Conservation (phyloP, 2,329 filamentous ascomycete species). For the Mycosphaerella sp. region DNA sequence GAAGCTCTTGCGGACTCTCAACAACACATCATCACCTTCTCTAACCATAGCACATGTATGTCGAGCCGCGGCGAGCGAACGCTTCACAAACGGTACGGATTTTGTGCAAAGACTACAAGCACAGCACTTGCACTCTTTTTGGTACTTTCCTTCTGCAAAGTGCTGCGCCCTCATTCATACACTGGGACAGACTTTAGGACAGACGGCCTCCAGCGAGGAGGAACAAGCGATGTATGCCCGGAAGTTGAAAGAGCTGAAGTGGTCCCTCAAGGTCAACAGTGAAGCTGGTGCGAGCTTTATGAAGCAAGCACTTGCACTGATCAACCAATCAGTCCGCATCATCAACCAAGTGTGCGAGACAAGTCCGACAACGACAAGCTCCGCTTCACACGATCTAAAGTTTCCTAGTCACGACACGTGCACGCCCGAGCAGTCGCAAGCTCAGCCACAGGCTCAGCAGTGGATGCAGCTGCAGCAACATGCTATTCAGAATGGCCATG, state of each 20-base stretch:
- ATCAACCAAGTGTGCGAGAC: conserved; percentile 8
- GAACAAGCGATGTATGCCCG: conserved; percentile 35
- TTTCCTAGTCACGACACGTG: conserved; percentile 6
- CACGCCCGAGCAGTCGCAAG: conserved; percentile 13
- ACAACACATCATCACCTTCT: conserved; percentile 20
- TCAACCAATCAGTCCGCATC: conserved; percentile 19
- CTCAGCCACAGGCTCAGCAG: not conserved
- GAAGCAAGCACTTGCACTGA: conserved; percentile 33
- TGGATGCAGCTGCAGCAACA: conserved; percentile 16
- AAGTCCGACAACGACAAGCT: conserved; percentile 17
- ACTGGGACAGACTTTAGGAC: conserved; percentile 38
- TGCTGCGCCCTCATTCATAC: conserved; percentile 40
- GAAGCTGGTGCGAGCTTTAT: conserved; percentile 42
- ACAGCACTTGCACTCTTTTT: conserved; percentile 44
- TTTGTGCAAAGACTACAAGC: conserved; percentile 42
- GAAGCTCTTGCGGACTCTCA: conserved; percentile 37
- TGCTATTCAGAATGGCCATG: conserved; percentile 7
- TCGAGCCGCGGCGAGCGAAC: conserved; percentile 40
- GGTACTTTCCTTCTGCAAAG: conserved; percentile 43
- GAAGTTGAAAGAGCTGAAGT: conserved; percentile 39
- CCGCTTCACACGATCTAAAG: conserved; percentile 11
- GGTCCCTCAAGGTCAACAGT: conserved; percentile 39
- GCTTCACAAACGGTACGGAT: conserved; percentile 41
- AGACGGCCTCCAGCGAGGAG: conserved; percentile 31
- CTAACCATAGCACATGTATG: conserved; percentile 35